Base-by-base conservation (phyloP, 495 filamentous ascomycete genomes). In the Viridothelium virens region DNA sequence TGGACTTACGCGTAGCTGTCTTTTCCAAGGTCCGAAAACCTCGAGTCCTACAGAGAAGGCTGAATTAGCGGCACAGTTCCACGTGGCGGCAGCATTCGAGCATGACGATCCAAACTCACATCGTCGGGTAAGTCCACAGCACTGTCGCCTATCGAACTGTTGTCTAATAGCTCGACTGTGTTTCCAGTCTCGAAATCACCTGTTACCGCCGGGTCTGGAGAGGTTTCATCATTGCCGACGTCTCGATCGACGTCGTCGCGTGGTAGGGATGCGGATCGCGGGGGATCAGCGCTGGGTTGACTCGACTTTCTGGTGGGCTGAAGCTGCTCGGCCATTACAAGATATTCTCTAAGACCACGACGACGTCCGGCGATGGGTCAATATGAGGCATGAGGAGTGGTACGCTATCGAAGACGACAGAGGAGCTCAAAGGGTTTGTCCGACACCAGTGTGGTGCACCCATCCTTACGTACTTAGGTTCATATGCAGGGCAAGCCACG, bases 201-300 rank as follows among this genome's bases (percentile, higher is more conserved):
- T 18, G 36, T 59, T 34, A 5, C 18, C 31, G 31, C 14, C 7
- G 33, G 31, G 31, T 36, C 53, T 31, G 31, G 53, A 18, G 53
- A 59, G 53, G 9, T 6, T 7, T 36, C 25, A 59, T 59, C 53
- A 59, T 18, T 59, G 11, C 7, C 31, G 11, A 18, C 2, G 53
- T 59, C 53, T 4, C 53, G 53, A 59, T 59, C 53, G 53, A 31
- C 53, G 6, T 9, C 14, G 31, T 59, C 53, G 53, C 53, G 31
- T 34, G 53, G 53, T 14, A 25, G 48, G 36, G 18, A 59, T 7
- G 53, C 18, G 31, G 53, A 59, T 59, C 31, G 53, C 31, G 53
- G 53, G 53, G 53, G 53, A 59, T 59, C 53, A 59, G 53, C 53
- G 53, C 53, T 36, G 14, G 53, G 53, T 11, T 59, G 53, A 59